These are phyloP conservation scores for Nakazawaea peltata DNA, from an alignment of 805 yeast genomes.

Conservation along the genomic window DNA sequence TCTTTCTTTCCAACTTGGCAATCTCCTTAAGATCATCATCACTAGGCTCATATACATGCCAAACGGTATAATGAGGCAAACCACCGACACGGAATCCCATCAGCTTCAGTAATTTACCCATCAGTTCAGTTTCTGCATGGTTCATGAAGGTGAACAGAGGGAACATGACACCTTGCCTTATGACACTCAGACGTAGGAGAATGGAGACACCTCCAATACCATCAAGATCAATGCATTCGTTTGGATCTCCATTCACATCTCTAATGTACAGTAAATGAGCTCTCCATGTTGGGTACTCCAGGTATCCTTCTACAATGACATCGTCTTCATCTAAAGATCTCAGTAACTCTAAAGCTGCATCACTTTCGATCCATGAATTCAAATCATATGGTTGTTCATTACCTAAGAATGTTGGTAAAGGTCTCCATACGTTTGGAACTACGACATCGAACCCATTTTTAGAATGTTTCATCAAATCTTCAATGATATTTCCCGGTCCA, in stretches of 20 bases:
- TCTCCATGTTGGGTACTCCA: slow-evolving; percentile 82
- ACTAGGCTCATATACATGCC: slow-evolving; percentile 90
- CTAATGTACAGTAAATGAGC: slow-evolving; percentile 72
- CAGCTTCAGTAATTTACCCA: slow-evolving; percentile 70
- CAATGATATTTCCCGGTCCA: slow-evolving; percentile 70
- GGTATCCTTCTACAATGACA: slow-evolving; percentile 84
- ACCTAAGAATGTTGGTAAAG: slow-evolving; percentile 86
- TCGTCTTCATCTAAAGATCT: slow-evolving; percentile 63
- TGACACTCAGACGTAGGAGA: slow-evolving; percentile 63
- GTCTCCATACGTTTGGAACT: slow-evolving; percentile 94
- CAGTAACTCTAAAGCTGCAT: slow-evolving; percentile 65
- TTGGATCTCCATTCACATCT: slow-evolving; percentile 48
- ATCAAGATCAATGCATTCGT: slow-evolving; percentile 63
- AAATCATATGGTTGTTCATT: slow-evolving; percentile 92
- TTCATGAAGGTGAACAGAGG: slow-evolving; percentile 80
- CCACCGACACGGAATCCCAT: slow-evolving; percentile 86
- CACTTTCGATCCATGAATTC: slow-evolving; percentile 93
- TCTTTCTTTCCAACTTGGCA: slow-evolving; percentile 44
- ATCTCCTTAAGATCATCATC: slow-evolving; percentile 73
- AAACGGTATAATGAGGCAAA: slow-evolving; percentile 78
- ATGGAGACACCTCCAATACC: slow-evolving; percentile 89
- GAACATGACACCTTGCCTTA: slow-evolving; percentile 74
- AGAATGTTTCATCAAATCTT: slow-evolving; percentile 63
- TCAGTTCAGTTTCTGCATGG: slow-evolving; percentile 86
- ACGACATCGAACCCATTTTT: slow-evolving; percentile 55